Conservation (phyloP, 1,284 basidiomycete genomes). For the Trametes hirsuta region DNA sequence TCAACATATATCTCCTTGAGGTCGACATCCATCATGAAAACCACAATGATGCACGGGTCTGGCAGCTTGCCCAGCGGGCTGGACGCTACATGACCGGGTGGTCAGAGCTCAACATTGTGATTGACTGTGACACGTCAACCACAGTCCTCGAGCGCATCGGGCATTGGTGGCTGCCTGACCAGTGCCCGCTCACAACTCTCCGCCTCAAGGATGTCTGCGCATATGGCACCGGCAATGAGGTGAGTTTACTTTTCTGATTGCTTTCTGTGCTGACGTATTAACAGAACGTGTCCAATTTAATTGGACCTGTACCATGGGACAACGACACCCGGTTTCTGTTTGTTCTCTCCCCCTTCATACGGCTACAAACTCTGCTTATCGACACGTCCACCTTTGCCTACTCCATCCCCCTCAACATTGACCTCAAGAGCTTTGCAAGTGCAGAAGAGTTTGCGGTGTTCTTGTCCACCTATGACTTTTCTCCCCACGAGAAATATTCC, state of each 20-base stretch:
- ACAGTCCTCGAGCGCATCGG: background rate
- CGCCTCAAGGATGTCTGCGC: too few relatives aligned
- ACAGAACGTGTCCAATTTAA: background rate
- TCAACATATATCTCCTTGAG: background rate
- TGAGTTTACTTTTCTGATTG: too few relatives aligned
- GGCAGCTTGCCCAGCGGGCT: background rate
- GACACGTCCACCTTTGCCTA: background rate
- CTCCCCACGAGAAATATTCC: too few relatives aligned
- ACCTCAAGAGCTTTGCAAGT: background rate
- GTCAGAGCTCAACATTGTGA: background rate
- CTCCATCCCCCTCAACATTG: background rate
- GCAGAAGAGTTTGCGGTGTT: too few relatives aligned
- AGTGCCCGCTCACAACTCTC: too few relatives aligned
- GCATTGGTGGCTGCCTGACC: too few relatives aligned
- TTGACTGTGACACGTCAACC: background rate
- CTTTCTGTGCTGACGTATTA: background rate
- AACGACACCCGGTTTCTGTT: background rate
- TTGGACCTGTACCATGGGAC: background rate
- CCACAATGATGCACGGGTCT: background rate
- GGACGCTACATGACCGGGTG: background rate
- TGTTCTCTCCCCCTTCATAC: background rate
- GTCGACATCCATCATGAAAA: background rate
- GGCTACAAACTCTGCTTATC: background rate
- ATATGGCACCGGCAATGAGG: too few relatives aligned
- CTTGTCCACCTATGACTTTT: too few relatives aligned